Percentiles rank a stretch among this genome's conserved stretches.
Conservation (phyloP, 495 filamentous ascomycete genomes). For the Tuber melanosporum region DNA sequence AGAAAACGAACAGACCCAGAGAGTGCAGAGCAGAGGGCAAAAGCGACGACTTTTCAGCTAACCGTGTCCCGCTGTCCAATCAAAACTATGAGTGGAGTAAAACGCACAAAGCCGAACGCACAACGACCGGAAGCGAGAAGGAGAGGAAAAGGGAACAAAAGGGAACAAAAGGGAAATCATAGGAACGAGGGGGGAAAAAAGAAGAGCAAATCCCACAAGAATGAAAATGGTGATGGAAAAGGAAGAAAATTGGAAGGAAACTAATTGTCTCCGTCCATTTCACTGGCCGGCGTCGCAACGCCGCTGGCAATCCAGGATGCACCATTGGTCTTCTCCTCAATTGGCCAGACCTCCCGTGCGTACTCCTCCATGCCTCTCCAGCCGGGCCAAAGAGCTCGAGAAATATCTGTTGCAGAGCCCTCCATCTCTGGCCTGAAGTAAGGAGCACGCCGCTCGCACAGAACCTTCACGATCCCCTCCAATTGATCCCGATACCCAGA, state of each 20-base stretch:
- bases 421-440: constrained; percentile 63
- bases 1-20: neutral
- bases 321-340: constrained; percentile 91
- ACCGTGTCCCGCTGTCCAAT: neutral
- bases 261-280: constrained; percentile 23
- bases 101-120: constrained; percentile 1
- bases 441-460: constrained; percentile 56
- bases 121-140: neutral
- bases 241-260: neutral
- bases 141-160: neutral
- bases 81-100: neutral
- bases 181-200: neutral
- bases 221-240: neutral
- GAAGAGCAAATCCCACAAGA: neutral
- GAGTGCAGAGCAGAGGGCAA: neutral
- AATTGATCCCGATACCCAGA: constrained; percentile 86
- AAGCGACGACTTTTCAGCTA: neutral
- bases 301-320: constrained; percentile 59
- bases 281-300: constrained; percentile 32
- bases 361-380: constrained; percentile 91
- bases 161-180: neutral
- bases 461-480: constrained; percentile 58
- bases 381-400: constrained; percentile 76
- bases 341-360: constrained; percentile 85
- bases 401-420: constrained; percentile 50